phyloP scores from a whole-genome alignment of 2,329 filamentous ascomycete genomes.

The Pezicula radicicola region DNA sequence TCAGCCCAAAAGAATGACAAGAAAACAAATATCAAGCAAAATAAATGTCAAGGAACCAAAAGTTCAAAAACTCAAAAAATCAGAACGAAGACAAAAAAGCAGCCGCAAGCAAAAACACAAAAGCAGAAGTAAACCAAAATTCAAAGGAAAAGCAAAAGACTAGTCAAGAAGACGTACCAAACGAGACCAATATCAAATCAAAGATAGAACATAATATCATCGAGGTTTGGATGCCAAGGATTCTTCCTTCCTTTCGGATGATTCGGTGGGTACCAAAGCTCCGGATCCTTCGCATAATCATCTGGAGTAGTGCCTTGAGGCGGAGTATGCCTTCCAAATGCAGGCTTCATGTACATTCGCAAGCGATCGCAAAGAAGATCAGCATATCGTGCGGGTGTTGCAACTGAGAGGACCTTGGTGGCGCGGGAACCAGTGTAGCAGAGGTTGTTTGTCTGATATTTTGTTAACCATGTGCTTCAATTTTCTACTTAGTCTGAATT shows the following conservation, averaged over 20 bases:
- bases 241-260: neutral
- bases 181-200: neutral
- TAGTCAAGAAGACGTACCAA: too few species aligned
- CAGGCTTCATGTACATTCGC: neutral
- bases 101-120: too few species aligned
- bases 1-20: too few species aligned
- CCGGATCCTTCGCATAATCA: neutral
- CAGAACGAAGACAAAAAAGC: too few species aligned
- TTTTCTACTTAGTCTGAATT: too few species aligned
- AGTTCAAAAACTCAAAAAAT: too few species aligned
- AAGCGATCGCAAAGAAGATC: conserved; percentile 1
- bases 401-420: conserved; percentile 8
- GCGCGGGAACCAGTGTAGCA: conserved; percentile 5
- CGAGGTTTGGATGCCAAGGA: neutral
- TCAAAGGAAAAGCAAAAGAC: too few species aligned
- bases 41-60: too few species aligned
- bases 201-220: neutral
- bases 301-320: neutral
- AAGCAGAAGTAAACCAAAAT: too few species aligned
- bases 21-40: too few species aligned
- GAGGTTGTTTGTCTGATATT: conserved; percentile 8
- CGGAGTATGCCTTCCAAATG: neutral
- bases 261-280: neutral
- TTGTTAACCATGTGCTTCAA: neutral
- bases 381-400: conserved; percentile 6